Evolutionary conservation across 2,329 filamentous ascomycete species (phyloP), one percentile per base, ranked within the genome.

Genomic region (Rhinocladiella mackenziei): DNA sequence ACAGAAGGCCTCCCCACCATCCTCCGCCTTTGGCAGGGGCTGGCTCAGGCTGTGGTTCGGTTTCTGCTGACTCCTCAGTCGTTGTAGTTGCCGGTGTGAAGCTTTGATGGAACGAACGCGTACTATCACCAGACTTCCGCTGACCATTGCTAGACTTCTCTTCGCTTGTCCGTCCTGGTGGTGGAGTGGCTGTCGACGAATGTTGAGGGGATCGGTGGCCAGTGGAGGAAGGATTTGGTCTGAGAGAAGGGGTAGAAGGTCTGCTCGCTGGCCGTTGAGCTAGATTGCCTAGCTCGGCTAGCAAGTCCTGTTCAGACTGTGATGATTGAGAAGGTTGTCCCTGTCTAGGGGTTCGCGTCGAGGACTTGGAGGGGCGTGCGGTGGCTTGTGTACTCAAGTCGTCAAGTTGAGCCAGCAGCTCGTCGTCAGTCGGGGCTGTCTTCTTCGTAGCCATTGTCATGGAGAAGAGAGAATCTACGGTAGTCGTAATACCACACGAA

Each of bases 1-100:
- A 86, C 59, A 92, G 77, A 39, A 96, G 69, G 15, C 87, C 84
- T 60, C 89, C 88, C 86, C 88, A 95, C 85, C 88, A 94, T 42
- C 88, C 84, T 53, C 87, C 86, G 75, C 71, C 33, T 64, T 59
- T 72, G 76, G 65, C 39, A 51, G 81, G 77, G 43, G 77, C 76
- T 2, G 75, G 68, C 50, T 78, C 76, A 5, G 75, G 70, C 49
- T 82, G 78, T 42, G 77, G 75, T 44, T 62, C 62, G 38, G 59
- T 58, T 39, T 67, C 70, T 17, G 56, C 35, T 48, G 67, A 68
- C 40, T 61, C 63, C 36, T 70, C 66, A 51, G 70, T 64, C 13
- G 77, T 80, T 3, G 80, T 78, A 20, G 77, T 78, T 54, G 78
- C 82, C 7, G 83, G 79, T 1, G 85, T 87, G 59, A 84, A 80